Conservation (phyloP, 192 early-diverging fungal genomes). For the Linnemannia elongata region DNA sequence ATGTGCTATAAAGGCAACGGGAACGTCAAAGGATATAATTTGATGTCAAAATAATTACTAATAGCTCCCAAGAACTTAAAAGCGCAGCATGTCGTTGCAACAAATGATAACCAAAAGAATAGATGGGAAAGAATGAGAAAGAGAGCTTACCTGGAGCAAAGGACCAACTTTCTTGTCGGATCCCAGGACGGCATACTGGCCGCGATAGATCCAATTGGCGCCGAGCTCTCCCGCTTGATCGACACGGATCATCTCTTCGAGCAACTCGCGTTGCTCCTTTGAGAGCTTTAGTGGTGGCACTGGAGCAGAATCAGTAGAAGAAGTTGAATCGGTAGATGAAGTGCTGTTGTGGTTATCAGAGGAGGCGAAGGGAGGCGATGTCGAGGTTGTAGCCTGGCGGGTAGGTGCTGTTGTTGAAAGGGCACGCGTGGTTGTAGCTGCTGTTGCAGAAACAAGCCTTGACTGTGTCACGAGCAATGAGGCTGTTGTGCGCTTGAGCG, state of each 20-base stretch:
- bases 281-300: constrained; percentile 57
- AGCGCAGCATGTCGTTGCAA: no score
- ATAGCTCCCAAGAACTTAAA: no score
- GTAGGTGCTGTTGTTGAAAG: neutral
- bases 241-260: constrained; percentile 90
- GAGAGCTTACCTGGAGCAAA: constrained; percentile 70
- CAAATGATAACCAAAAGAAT: constrained; percentile 11
- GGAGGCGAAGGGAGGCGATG: neutral
- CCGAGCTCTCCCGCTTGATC: constrained; percentile 98
- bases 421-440: neutral
- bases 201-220: constrained; percentile 96
- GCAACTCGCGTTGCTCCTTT: constrained; percentile 66
- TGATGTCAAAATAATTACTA: constrained; percentile 9
- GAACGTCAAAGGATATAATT: neutral
- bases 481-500: neutral
- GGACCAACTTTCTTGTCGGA: constrained; percentile 75
- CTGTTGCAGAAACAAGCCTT: neutral
- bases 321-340: neutral
- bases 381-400: neutral
- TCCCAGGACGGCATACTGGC: constrained; percentile 88
- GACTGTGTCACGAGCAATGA: neutral
- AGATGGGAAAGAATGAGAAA: neutral
- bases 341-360: neutral
- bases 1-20: constrained; percentile 75
- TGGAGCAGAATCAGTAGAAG: constrained; percentile 1